phyloP scores from a whole-genome alignment of 352 stramenopile genomes.

The Thalassiosira sp. region DNA sequence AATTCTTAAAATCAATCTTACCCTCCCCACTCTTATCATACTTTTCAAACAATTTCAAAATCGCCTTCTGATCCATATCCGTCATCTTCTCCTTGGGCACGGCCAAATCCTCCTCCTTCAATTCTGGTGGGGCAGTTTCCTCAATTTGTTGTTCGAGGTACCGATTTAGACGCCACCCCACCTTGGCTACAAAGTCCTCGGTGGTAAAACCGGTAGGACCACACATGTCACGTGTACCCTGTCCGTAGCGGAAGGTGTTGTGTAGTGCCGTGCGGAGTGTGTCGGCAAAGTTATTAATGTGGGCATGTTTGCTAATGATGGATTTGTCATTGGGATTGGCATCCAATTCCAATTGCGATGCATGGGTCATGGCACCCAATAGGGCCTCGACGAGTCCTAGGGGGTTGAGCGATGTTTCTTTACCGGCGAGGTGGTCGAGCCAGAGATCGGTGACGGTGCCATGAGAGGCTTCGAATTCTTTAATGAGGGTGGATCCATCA shows the following conservation, averaged over 20 bases:
- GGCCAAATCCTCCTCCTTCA: conserved; percentile 67
- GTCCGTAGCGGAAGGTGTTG: conserved; percentile 87
- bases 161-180: conserved; percentile 81
- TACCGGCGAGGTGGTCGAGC: conserved; percentile 84
- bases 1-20: conserved; percentile 85
- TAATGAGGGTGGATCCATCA: conserved; percentile 85
- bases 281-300: conserved; percentile 78
- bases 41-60: conserved; percentile 83
- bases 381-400: conserved; percentile 87
- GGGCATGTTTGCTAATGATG: conserved; percentile 51
- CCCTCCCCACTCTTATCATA: conserved; percentile 85
- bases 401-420: conserved; percentile 88
- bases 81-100: conserved; percentile 39
- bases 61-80: conserved; percentile 79
- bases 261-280: conserved; percentile 84
- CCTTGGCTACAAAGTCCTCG: conserved; percentile 86
- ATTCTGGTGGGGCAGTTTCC: conserved; percentile 62
- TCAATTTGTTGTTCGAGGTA: conserved; percentile 79
- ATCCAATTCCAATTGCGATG: conserved; percentile 72
- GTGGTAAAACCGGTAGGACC: conserved; percentile 85
- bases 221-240: conserved; percentile 87
- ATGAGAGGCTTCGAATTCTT: conserved; percentile 88
- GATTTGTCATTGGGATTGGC: conserved; percentile 57
- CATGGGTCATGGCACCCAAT: conserved; percentile 85
- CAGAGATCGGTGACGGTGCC: conserved; percentile 88